Evolutionary conservation across 1,284 basidiomycete species (phyloP), one percentile per base, ranked within the genome.

Genomic region (Mrakiaceae sp.): DNA sequence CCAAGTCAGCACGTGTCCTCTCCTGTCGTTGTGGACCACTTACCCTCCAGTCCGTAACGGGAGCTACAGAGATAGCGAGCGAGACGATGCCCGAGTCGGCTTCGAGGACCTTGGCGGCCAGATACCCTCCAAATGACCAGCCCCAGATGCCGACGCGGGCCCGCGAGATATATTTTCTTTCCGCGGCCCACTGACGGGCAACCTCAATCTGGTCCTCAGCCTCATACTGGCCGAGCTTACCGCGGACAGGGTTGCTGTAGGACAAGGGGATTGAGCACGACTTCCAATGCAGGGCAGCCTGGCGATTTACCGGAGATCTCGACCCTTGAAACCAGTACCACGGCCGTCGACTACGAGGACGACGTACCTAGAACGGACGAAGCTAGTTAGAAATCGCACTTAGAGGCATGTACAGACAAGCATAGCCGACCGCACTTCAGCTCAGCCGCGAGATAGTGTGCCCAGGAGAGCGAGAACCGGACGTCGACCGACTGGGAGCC

Each of bases 301-400:
- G 27, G 27, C 27, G 27, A 27, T 27, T 27, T 27, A 27, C 27
- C 27, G 27, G 4, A 62, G 16, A 3, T 64, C 78, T 46, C 92
- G 81, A 0, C 95, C 95, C 73, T 88, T 89, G 77, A 81, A 90
- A 1, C 95, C 95, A 0, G 95, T 98, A 0, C 94, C 94, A n/a
- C 94, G 83, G 0, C 90, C 92, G 73, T 98, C 95, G 53, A 97
- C 86, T 11, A 83, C 78, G 57, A 96, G 88, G 42, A 95, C 81
- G 56, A 98, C 81, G 74, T 95, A 97, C 27, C 27, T 27, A 27
- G 27, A 27, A 27, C 27, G 27, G 27, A 27, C 27, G 27, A 27
- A 27, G 27, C 27, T 27, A 27, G 27, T 27, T 2, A 27, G 27
- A 1, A 27, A 27, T 27, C 27, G 27, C 27, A 27, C 27, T 27